A percentile compares a stretch with the other conserved stretches of the same genome.
Conservation (phyloP, 2,329 filamentous ascomycete species). For the Aspergillus brasiliensis region DNA sequence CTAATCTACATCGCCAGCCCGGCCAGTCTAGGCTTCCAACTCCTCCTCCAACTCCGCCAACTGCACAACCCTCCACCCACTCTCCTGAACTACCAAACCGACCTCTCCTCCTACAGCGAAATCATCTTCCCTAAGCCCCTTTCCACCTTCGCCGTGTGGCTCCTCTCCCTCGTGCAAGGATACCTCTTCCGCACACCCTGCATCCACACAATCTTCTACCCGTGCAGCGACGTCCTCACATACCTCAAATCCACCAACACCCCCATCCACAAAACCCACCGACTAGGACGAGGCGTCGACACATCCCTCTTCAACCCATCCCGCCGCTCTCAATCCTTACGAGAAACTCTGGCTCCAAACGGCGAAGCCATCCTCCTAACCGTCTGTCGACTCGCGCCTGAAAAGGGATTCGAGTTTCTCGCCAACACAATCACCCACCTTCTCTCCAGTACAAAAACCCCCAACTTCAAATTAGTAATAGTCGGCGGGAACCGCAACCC, state of each 20-base stretch:
- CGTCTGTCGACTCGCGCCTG: slow-evolving; percentile 67
- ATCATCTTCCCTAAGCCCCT: slow-evolving; percentile 69
- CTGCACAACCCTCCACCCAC: slow-evolving; percentile 59
- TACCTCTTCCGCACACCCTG: slow-evolving; percentile 65
- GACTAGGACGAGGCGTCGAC: slow-evolving; percentile 67
- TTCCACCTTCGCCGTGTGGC: slow-evolving; percentile 61
- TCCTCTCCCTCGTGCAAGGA: slow-evolving; percentile 65
- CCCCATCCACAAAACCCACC: slow-evolving; percentile 55
- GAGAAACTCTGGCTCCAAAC: slow-evolving; percentile 59
- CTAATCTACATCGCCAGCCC: slow-evolving; percentile 71
- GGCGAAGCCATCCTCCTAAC: slow-evolving; percentile 67
- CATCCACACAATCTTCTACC: slow-evolving; percentile 70
- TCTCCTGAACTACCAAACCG: slow-evolving; percentile 72
- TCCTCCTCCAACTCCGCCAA: slow-evolving; percentile 68
- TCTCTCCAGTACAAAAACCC: slow-evolving; percentile 53
- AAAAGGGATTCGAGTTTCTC: slow-evolving; percentile 72
- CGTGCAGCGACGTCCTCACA: slow-evolving; percentile 62
- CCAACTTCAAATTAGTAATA: slow-evolving; percentile 64
- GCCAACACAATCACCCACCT: slow-evolving; percentile 58
- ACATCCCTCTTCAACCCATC: slow-evolving; percentile 62
- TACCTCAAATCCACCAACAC: slow-evolving; percentile 64
- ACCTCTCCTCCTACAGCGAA: slow-evolving; percentile 68
- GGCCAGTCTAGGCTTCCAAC: slow-evolving; percentile 69
- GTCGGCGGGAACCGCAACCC: slow-evolving; percentile 69
- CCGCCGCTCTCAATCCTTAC: slow-evolving; percentile 55